Evolutionary conservation across 1,284 basidiomycete species (phyloP).

Genomic region (Fistulina hepatica): DNA sequence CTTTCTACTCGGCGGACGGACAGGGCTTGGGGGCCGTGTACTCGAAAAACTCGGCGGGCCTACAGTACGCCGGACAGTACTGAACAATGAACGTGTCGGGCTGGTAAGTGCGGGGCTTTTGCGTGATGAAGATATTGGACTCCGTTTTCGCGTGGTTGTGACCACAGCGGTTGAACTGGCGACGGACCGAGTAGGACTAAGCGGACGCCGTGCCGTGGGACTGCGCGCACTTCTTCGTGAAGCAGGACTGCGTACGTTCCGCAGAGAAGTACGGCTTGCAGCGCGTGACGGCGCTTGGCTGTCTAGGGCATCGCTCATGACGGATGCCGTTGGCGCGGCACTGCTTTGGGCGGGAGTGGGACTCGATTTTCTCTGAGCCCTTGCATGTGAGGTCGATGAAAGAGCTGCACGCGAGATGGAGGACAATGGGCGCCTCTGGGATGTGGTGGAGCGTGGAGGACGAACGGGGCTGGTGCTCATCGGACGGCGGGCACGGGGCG

Average conservation of each 20-base stretch:
- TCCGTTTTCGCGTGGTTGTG: neutral
- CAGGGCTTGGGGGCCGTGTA: neutral
- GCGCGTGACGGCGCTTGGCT: neutral
- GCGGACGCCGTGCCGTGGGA: neutral
- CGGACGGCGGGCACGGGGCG: too few species aligned
- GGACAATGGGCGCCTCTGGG: too few species aligned
- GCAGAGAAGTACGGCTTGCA: neutral
- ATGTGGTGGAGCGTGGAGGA: too few species aligned
- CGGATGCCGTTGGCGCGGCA: too few species aligned
- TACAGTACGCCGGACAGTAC: slow-evolving; percentile 2
- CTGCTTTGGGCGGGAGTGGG: too few species aligned
- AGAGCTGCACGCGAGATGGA: too few species aligned
- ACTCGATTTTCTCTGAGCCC: too few species aligned
- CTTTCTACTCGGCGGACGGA: neutral
- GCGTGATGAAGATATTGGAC: neutral
- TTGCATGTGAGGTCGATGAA: too few species aligned
- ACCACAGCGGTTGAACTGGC: neutral
- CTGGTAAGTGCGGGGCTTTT: neutral
- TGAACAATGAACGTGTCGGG: neutral
- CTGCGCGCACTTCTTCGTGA: neutral
- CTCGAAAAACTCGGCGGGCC: neutral
- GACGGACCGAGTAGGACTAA: neutral
- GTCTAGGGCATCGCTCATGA: too few species aligned
- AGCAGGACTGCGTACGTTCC: neutral
- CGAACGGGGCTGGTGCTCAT: too few species aligned